Conservation (phyloP, 495 filamentous ascomycete species). For the Filosporella fistucella region DNA sequence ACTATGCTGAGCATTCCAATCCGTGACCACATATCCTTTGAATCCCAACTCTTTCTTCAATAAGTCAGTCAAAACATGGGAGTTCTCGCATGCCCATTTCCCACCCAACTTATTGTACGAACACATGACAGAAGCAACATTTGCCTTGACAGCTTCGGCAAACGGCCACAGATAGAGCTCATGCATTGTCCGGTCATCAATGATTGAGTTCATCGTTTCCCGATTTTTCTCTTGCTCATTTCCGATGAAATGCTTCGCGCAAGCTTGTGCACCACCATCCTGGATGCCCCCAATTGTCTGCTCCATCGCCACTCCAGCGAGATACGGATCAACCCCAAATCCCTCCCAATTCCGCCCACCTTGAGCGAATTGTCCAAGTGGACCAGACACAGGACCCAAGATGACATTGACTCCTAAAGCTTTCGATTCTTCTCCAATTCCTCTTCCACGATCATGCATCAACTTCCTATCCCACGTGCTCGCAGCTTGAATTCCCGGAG, state of each 20-base stretch:
- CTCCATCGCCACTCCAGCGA: slow-evolving; percentile 67
- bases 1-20: slow-evolving; percentile 70
- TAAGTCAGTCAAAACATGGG: slow-evolving; percentile 69
- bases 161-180: slow-evolving; percentile 89
- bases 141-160: slow-evolving; percentile 66
- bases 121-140: slow-evolving; percentile 86
- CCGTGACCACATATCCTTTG: slow-evolving; percentile 90
- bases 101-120: slow-evolving; percentile 83
- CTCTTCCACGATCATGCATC: slow-evolving; percentile 67
- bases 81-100: slow-evolving; percentile 62
- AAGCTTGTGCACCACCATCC: slow-evolving; percentile 73
- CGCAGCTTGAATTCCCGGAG: slow-evolving; percentile 76
- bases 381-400: slow-evolving; percentile 84
- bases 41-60: slow-evolving; percentile 89
- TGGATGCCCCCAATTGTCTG: slow-evolving; percentile 78
- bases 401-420: slow-evolving; percentile 68
- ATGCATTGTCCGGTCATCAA: slow-evolving; percentile 90
- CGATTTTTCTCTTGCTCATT: slow-evolving; percentile 74
- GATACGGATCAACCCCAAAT: slow-evolving; percentile 69
- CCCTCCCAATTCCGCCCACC: slow-evolving; percentile 77
- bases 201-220: slow-evolving; percentile 60
- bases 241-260: slow-evolving; percentile 74
- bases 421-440: slow-evolving; percentile 44
- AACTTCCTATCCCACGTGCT: slow-evolving; percentile 57
- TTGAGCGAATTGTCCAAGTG: slow-evolving; percentile 64